Percentiles rank a stretch among this genome's conserved stretches.
Conservation (phyloP, 78 protist genomes). For the Dictyostelium purpureum region DNA sequence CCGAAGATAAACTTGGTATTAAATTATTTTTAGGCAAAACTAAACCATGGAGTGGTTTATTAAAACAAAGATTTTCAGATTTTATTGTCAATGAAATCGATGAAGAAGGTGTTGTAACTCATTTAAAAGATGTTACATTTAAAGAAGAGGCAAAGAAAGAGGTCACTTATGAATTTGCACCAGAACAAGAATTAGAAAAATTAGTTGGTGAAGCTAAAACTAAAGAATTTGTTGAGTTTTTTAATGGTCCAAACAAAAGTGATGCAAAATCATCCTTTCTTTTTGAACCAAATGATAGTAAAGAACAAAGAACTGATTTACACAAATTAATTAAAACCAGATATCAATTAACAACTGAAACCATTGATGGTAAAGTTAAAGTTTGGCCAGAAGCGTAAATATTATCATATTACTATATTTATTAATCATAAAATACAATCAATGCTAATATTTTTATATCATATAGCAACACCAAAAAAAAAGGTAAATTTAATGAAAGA, state of each 20-base stretch:
- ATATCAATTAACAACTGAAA: slow-evolving; percentile 13
- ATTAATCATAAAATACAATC: background rate
- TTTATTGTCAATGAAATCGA: slow-evolving; percentile 85
- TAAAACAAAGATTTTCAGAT: slow-evolving; percentile 78
- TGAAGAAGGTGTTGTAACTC: slow-evolving; percentile 42
- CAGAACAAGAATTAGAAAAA: slow-evolving; percentile 20
- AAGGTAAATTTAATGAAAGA: background rate
- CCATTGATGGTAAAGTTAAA: slow-evolving; percentile 31
- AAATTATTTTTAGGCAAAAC: slow-evolving; percentile 28
- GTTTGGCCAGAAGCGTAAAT: slow-evolving; percentile 28
- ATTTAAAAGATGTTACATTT: background rate
- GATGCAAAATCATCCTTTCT: slow-evolving; percentile 29
- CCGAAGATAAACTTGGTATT: slow-evolving; percentile 55
- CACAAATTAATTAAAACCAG: slow-evolving; percentile 36
- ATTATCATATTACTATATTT: background rate
- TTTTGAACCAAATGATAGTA: slow-evolving; percentile 2
- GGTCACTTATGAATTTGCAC: background rate
- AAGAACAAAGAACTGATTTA: slow-evolving; percentile 53
- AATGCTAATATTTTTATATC: background rate
- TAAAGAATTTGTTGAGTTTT: slow-evolving; percentile 10
- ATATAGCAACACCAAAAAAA: background rate
- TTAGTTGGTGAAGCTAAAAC: slow-evolving; percentile 48
- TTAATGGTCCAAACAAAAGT: slow-evolving; percentile 3
- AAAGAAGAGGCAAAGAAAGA: background rate
- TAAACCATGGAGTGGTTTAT: slow-evolving; percentile 53